Evolutionary conservation across 768 basidiomycete species (phyloP).

Genomic region (Lactarius sanguifluus): DNA sequence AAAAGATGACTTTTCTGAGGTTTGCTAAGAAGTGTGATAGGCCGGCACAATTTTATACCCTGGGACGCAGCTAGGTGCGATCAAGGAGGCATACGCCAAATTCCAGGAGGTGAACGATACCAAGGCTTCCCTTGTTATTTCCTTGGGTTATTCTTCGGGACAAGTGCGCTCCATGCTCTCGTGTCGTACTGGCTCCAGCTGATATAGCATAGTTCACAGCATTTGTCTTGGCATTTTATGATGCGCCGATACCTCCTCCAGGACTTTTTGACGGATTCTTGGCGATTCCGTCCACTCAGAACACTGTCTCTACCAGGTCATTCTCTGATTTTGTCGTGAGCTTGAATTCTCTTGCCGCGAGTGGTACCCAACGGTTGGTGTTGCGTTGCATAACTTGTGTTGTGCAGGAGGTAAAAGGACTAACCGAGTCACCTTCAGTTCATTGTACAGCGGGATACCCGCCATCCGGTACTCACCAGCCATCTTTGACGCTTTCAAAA

Average conservation of each 20-base stretch:
- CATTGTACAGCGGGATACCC: background rate
- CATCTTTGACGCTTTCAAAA: background rate
- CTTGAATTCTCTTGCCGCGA: background rate
- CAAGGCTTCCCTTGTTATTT: background rate
- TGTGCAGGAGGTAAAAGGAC: background rate
- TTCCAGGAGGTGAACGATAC: background rate
- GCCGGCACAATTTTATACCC: background rate
- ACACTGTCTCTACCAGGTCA: background rate
- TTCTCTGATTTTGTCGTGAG: background rate
- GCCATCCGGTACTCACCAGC: background rate
- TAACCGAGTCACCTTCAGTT: background rate
- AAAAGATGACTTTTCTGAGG: background rate
- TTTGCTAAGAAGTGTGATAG: background rate
- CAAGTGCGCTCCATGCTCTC: background rate
- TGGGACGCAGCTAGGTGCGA: background rate
- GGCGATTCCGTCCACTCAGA: constrained; percentile 11
- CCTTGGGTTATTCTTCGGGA: background rate
- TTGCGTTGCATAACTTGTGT: background rate
- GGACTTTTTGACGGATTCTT: constrained; percentile 30
- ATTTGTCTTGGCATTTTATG: constrained; percentile 23
- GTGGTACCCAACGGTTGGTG: background rate
- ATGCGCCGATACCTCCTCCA: constrained; percentile 24
- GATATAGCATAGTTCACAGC: background rate
- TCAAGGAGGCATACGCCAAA: constrained; percentile 1
- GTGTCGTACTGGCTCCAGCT: background rate